These are phyloP conservation scores for Sideroxylon spinosum DNA, from an alignment of 179 eudicot genomes.

Conservation along the genomic window DNA sequence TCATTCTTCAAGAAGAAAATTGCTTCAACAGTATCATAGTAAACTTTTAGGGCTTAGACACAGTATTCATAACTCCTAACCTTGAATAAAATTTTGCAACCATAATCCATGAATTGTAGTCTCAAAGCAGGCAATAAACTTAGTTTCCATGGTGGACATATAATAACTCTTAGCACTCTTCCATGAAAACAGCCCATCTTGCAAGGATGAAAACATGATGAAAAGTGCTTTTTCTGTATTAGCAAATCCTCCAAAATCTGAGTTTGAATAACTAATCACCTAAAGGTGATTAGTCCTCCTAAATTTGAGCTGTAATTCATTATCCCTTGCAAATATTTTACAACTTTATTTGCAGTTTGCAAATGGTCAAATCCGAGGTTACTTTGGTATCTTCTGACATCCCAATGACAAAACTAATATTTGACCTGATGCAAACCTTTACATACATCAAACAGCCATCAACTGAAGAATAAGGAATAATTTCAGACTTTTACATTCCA, in stretches of 20 bases:
- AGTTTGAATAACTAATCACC: neutral
- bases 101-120: neutral
- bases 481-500: no score
- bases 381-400: neutral
- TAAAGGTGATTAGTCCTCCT: neutral
- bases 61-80: neutral
- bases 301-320: neutral
- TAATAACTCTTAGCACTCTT: neutral
- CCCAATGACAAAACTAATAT: neutral
- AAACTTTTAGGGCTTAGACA: neutral
- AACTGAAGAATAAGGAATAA: no score
- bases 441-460: no score
- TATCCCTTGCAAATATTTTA: neutral
- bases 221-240: neutral
- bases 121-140: neutral
- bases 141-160: neutral
- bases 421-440: no score
- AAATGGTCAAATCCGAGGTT: neutral
- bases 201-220: neutral
- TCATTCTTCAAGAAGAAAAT: neutral
- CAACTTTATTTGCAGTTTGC: neutral
- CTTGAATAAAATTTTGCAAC: neutral
- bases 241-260: neutral
- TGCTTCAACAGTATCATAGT: neutral
- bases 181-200: neutral